Evolutionary conservation across 306 rosid species (phyloP).

Genomic region (Corylus americana): DNA sequence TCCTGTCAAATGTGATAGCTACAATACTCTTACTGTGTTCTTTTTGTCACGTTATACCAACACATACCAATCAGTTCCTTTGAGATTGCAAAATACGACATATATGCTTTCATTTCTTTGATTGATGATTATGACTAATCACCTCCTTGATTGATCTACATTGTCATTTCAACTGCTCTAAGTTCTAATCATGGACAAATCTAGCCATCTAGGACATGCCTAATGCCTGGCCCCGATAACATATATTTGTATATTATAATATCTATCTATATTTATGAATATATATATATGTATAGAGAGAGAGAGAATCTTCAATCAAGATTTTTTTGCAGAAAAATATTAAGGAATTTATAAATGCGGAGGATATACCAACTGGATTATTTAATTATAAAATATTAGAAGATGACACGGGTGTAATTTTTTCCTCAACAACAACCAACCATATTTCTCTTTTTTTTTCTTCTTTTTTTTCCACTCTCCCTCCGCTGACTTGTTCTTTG

Average conservation of each 20-base stretch:
- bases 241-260: too few relatives aligned
- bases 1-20: neutral
- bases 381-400: too few relatives aligned
- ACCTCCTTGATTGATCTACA: constrained; percentile 21
- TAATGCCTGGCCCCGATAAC: constrained; percentile 10
- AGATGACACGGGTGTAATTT: too few relatives aligned
- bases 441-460: neutral
- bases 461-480: too few relatives aligned
- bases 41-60: neutral
- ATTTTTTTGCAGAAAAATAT: too few relatives aligned
- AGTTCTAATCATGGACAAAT: constrained; percentile 29
- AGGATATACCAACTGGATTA: too few relatives aligned
- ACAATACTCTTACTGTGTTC: neutral
- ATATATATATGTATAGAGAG: neutral
- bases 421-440: neutral
- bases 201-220: constrained; percentile 8
- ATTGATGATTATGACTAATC: constrained; percentile 22
- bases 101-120: constrained; percentile 4
- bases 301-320: neutral
- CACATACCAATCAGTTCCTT: neutral
- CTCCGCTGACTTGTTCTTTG: too few relatives aligned
- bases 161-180: constrained; percentile 28
- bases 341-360: too few relatives aligned
- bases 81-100: neutral
- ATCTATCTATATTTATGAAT: too few relatives aligned